Base-by-base conservation (phyloP, 2,329 filamentous ascomycete species). In the Sporothrix pseudoabietina region DNA sequence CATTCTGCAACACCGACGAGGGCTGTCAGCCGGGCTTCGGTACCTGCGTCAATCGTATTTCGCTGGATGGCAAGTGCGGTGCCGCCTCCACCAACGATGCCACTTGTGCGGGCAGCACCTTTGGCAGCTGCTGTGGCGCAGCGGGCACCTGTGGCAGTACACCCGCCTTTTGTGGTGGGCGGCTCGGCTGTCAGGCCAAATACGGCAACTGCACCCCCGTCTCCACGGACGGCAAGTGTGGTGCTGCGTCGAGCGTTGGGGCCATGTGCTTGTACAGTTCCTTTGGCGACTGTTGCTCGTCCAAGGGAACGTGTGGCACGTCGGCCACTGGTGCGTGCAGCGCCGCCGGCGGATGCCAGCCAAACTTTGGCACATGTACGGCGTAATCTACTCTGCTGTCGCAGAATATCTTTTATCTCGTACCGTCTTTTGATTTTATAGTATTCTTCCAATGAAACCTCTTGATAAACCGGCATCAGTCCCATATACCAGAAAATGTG, bases 221-320 rank as follows among this genome's bases (percentile, higher is more conserved):
- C 7, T 55, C 52, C n/a, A 55, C 52, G n/a, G 52, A 55, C 52
- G 52, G 52, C 5, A 55, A 55, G 26, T 55, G 52, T 26, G 52
- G 52, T 55, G 52, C 52, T 12, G 52, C 26, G 26, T 26, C 52
- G 14, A 52, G n/a, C 49, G n/a, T 19, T 16, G n/a, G n/a, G 14
- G n/a, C 49, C 16, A 52, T 52, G 49, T 52, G 49, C n/a, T 22
- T 52, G 19, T 52, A 52, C 2, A 52, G 49, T 22, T n/a, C 52
- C 52, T 55, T 55, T 55, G 52, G 52, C 52, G 52, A 55, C 52
- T 55, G 52, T 26, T 55, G 52, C 52, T 55, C 52, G 52, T 55
- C 52, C 52, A 26, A 26, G 26, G 26, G 26, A 26, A 26, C 26
- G 26, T 26, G 26, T 26, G 26, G 26, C 26, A 26, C 26, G 26